Conservation (phyloP, 169 alveolate genomes). For the Toxoplasma gondii region DNA sequence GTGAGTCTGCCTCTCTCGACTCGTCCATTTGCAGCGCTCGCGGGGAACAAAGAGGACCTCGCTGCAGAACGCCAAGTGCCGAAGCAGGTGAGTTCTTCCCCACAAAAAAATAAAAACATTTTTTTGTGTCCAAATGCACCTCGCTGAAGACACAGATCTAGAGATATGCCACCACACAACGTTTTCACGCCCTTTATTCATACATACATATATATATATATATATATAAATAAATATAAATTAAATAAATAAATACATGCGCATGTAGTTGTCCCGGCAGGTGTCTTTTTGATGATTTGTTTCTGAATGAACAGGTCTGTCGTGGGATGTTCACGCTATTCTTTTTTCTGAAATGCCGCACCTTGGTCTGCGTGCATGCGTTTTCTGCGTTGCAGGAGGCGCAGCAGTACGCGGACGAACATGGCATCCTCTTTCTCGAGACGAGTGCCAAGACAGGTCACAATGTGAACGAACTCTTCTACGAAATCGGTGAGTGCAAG, state of each 20-base stretch:
- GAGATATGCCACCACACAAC: not conserved
- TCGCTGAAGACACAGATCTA: not conserved
- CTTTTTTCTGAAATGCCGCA: too few relatives aligned
- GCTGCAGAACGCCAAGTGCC: constrained; percentile 81
- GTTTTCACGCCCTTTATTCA: too few relatives aligned
- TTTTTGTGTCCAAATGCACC: too few relatives aligned
- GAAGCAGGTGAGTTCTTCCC: constrained; percentile 52
- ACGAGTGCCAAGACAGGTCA: constrained; percentile 89
- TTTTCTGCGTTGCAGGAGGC: constrained; percentile 72
- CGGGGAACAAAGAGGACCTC: constrained; percentile 87
- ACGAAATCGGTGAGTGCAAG: constrained; percentile 73
- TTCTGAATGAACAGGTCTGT: constrained; percentile 1
- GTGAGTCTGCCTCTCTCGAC: too few relatives aligned
- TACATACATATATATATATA: not conserved
- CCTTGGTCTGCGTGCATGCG: not conserved
- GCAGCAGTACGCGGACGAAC: constrained; percentile 82
- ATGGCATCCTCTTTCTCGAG: constrained; percentile 82
- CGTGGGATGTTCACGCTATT: too few relatives aligned
- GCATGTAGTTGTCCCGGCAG: not conserved
- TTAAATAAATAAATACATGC: not conserved
- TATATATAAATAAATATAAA: not conserved
- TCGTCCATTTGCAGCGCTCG: constrained; percentile 74
- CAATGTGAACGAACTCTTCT: constrained; percentile 84
- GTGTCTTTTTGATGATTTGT: not conserved
- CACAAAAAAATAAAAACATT: too few relatives aligned